Evolutionary conservation across 495 filamentous ascomycete genomes (phyloP), one percentile per base, ranked within the genome.

Genomic region (Hypoxylon crocopeplum): DNA sequence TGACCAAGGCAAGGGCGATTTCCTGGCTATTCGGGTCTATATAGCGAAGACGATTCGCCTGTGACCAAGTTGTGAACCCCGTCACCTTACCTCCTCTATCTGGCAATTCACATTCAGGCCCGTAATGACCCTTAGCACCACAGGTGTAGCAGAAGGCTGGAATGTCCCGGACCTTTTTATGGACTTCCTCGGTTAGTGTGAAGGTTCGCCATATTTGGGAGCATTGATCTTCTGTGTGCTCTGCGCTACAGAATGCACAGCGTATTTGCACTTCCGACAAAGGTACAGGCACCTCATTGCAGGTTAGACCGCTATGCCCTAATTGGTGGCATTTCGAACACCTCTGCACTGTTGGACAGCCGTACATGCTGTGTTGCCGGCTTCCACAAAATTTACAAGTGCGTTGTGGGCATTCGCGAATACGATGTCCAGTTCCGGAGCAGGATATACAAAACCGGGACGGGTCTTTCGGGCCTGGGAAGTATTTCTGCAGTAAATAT

Each of bases 71-170:
- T 38, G 58, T 50, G 5, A 5, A 15, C 20, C 30, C 56, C 17
- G 48, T 42, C n/a, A 45, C 46, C 16, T 70, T 64, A 33, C 41
- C 59, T 11, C 25, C 34, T 7, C 51, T 49, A 30, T 52, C 48
- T 6, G 60, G 58, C 24, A 69, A 41, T 0, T 57, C 53, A 41
- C 78, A 80, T 12, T 73, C 75, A 1, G 61, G 42, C 1, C 71
- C 70, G 44, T 75, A 77, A 45, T 80, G 78, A 2, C 64, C 63
- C 13, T 62, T 51, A 3, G 33, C 47, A 17, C 77, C 78, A 48
- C 78, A 81, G 22, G 48, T 56, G 46, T 75, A 76, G 45, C 78
- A 81, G 41, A 68, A 80, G 0, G 66, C 48, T 0, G 75, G 74
- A 6, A 80, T 56, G 19, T 48, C 48, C 21, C 68, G 69, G 33